Evolutionary conservation across 805 yeast genomes (phyloP), one percentile per base, ranked within the genome.

Genomic region (Nakazawaea wyomingensis): DNA sequence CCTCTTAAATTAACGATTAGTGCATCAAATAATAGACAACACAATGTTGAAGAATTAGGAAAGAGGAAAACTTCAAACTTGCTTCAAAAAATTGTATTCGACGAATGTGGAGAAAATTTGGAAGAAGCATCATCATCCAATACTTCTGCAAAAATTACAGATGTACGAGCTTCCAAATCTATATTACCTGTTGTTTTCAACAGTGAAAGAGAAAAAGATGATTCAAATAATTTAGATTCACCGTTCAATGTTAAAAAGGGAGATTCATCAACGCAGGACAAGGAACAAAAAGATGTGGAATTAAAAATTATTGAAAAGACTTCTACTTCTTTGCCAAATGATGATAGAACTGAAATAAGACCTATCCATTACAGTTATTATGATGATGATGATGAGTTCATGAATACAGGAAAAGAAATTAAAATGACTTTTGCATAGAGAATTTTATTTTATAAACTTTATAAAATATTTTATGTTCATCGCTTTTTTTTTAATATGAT

Each of bases 301-400:
- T n/a, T n/a, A n/a, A n/a, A n/a, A n/a, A n/a, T n/a, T n/a, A n/a
- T n/a, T n/a, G n/a, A n/a, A n/a, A n/a, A n/a, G n/a, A n/a, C n/a
- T n/a, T n/a, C n/a, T n/a, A n/a, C n/a, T n/a, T n/a, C n/a, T n/a
- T n/a, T n/a, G n/a, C n/a, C n/a, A n/a, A n/a, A n/a, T n/a, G n/a
- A n/a, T n/a, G n/a, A n/a, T n/a, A n/a, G n/a, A n/a, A n/a, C n/a
- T n/a, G n/a, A n/a, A n/a, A n/a, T n/a, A n/a, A n/a, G n/a, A n/a
- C n/a, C n/a, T n/a, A n/a, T 13, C 18, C 34, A 29, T 18, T 20
- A 20, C 9, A 44, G 55, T 18, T 53, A 59, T 43, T 61, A 61
- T 43, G 57, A 51, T n/a, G 54, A 52, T 9, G 53, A 49, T n/a
- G 51, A 49, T 6, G 51, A 62, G 41, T 50, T 62, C 33, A 62